A percentile compares a stretch with the other conserved stretches of the same genome.
Evolutionary conservation across 2,329 filamentous ascomycete genomes (phyloP).

Genomic region (Cladosporium sphaerospermum): DNA sequence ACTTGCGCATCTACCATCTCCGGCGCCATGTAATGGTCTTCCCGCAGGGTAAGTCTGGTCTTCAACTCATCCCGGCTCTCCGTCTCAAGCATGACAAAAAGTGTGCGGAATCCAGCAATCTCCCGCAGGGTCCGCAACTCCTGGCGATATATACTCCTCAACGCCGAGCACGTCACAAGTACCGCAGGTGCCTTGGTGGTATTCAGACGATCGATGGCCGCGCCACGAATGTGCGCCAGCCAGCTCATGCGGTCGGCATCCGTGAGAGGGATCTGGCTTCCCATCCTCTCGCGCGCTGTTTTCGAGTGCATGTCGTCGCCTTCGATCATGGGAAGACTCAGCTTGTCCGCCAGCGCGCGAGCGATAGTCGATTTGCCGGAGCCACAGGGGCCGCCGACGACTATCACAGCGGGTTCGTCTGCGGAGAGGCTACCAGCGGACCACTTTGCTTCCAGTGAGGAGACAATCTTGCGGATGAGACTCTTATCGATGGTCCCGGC

Average conservation of each 20-base stretch:
- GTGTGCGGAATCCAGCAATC: slow-evolving; percentile 16
- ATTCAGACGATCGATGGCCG: slow-evolving; percentile 12
- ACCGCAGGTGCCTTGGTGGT: slow-evolving; percentile 25
- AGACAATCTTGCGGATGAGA: slow-evolving; percentile 23
- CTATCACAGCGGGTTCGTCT: slow-evolving; percentile 23
- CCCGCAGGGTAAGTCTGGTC: slow-evolving; percentile 24
- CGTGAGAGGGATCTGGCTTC: slow-evolving; percentile 24
- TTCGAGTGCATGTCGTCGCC: slow-evolving; percentile 35
- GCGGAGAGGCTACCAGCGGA: background rate
- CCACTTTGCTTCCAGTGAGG: slow-evolving; percentile 15
- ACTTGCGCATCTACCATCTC: slow-evolving; percentile 34
- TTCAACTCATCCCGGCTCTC: slow-evolving; percentile 24
- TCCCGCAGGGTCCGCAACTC: slow-evolving; percentile 24
- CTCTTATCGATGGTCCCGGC: slow-evolving; percentile 18
- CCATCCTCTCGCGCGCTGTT: slow-evolving; percentile 32
- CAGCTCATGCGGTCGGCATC: slow-evolving; percentile 27
- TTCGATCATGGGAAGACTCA: slow-evolving; percentile 35
- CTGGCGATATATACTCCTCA: slow-evolving; percentile 32
- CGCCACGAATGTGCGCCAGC: slow-evolving; percentile 11
- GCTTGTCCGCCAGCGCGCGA: slow-evolving; percentile 23
- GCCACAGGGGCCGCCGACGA: slow-evolving; percentile 38
- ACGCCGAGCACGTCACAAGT: slow-evolving; percentile 37
- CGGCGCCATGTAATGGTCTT: slow-evolving; percentile 34
- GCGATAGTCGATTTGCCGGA: slow-evolving; percentile 38
- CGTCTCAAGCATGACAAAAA: slow-evolving; percentile 35